A percentile compares a stretch with the other conserved stretches of the same genome.
These are phyloP conservation scores for Plantago major DNA, from an alignment of 257 asterid genomes.

Conservation along the genomic window DNA sequence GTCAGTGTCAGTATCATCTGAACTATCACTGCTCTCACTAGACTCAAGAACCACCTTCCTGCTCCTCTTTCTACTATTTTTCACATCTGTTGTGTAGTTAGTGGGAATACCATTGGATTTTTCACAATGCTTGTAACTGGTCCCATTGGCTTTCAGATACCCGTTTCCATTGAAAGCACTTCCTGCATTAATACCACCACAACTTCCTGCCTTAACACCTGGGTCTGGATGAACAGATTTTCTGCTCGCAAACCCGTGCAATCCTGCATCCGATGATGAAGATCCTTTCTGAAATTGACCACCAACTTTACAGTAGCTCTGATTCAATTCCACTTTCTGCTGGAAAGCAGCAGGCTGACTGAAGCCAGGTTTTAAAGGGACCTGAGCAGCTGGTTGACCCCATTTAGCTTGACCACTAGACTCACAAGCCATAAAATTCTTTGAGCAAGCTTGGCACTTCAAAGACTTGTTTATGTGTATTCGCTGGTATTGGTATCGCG, in stretches of 20 bases:
- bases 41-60: constrained; percentile 39
- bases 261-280: constrained; percentile 29
- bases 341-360: constrained; percentile 24
- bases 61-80: constrained; percentile 43
- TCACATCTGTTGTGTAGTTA: constrained; percentile 21
- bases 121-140: constrained; percentile 20
- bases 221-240: constrained; percentile 30
- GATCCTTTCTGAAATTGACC: constrained; percentile 23
- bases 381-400: constrained; percentile 32
- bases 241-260: constrained; percentile 24
- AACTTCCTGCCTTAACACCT: constrained; percentile 25
- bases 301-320: constrained; percentile 20
- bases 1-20: constrained; percentile 42
- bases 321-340: constrained; percentile 25
- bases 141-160: constrained; percentile 24
- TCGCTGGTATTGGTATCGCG: constrained; percentile 36
- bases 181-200: constrained; percentile 23
- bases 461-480: constrained; percentile 26
- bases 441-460: constrained; percentile 47
- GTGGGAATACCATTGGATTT: constrained; percentile 24
- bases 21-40: constrained; percentile 48
- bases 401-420: constrained; percentile 34
- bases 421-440: constrained; percentile 35
- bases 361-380: constrained; percentile 24
- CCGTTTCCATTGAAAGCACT: constrained; percentile 26